Evolutionary conservation across 306 rosid species (phyloP), one percentile per base, ranked within the genome.

Genomic region (Pyrus pyrifolia): DNA sequence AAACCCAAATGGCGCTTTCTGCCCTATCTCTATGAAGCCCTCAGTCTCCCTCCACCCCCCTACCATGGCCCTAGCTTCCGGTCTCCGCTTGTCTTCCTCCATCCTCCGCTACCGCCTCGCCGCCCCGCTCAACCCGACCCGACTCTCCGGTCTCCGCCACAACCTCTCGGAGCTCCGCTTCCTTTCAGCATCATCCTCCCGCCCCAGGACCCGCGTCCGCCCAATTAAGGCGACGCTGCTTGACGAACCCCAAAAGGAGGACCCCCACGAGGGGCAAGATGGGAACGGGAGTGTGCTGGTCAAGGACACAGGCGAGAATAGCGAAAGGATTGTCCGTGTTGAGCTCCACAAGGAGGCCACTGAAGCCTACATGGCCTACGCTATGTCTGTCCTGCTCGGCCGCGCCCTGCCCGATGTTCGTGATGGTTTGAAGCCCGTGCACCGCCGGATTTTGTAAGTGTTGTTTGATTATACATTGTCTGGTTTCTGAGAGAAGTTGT

Each of bases 321-420:
- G 78, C 17, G 90, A 85, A 30, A 87, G 96, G 83, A 61, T 95
- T 64, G 83, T 91, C 68, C 69, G 75, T 6, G 67, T 81, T 0
- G 97, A 81, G 85, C 90, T 89, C 58, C 99, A 89, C 74, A 95
- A 81, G 81, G 99, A 95, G 83, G 97, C 93, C 0, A 89, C 92
- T 14, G 97, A 95, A 18, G 96, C 97, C 52, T 91, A 95, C 74
- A 92, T 88, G 92, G 80, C 97, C 14, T 95, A 92, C 73, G 97
- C 99, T 1, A 92, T 95, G 97, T 95, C 97, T 4, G 98, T 94
- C 8, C 76, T 94, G 76, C 96, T 95, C 8, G 99, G 99, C 44
- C 97, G 99, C 2, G 99, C 99, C 19, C 80, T 95, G 81, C 99
- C 99, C 0, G 99, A 95, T 49, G 91, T 92, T 82, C 97, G 99